Percentiles rank a stretch among this genome's conserved stretches.
These are phyloP conservation scores for Aureobasidium sp. DNA, from an alignment of 2,329 filamentous ascomycete genomes.

Conservation along the genomic window DNA sequence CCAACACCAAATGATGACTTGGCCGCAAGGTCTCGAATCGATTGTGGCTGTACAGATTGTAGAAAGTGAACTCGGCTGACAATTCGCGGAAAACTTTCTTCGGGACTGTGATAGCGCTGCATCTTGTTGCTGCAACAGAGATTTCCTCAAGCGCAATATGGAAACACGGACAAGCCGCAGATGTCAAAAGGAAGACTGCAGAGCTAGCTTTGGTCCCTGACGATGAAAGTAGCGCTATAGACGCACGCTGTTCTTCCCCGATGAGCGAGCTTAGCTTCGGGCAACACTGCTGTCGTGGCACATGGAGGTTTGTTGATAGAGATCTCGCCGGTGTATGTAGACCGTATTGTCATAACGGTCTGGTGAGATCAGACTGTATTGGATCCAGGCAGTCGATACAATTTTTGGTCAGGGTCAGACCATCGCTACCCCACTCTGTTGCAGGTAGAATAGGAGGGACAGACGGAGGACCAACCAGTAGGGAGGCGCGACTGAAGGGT, in stretches of 20 bases:
- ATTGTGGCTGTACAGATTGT: too few species aligned
- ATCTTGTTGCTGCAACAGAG: not conserved
- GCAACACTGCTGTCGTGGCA: constrained; percentile 12
- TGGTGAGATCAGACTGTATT: not conserved
- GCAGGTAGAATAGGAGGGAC: constrained; percentile 4
- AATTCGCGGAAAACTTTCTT: too few species aligned
- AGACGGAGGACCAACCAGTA: not conserved
- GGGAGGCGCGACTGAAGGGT: not conserved
- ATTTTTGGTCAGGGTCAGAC: not conserved
- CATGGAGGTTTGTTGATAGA: not conserved
- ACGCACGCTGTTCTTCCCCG: constrained; percentile 12
- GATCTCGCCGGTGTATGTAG: not conserved
- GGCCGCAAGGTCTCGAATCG: too few species aligned
- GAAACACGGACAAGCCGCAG: not conserved
- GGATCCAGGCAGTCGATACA: not conserved
- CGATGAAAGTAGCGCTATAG: constrained; percentile 1
- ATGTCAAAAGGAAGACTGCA: constrained; percentile 12
- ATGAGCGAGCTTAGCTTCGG: not conserved
- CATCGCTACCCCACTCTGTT: constrained; percentile 5
- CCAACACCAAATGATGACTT: too few species aligned
- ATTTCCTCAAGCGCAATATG: not conserved
- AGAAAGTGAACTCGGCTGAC: too few species aligned
- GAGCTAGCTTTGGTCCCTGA: constrained; percentile 7
- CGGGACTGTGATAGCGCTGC: too few species aligned
- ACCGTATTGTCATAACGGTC: not conserved